Conservation (phyloP, 208 protist species). For the Acanthamoeba triangularis region DNA sequence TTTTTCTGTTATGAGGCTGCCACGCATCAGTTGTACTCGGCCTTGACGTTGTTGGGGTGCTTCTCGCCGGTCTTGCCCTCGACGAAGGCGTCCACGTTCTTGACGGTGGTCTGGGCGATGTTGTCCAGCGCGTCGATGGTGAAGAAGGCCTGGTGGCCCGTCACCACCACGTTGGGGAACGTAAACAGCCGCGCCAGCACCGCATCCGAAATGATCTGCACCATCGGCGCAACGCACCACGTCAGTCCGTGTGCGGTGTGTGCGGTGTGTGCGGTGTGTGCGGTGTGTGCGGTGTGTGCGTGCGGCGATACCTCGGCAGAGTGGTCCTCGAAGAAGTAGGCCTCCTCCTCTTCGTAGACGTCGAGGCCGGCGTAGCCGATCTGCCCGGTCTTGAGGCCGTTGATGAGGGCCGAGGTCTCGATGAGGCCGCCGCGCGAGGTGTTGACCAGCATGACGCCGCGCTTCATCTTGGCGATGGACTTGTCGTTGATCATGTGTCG, state of each 20-base stretch:
- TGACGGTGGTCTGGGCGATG: constrained; percentile 82
- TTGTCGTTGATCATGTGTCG: constrained; percentile 90
- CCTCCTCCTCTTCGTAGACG: constrained; percentile 91
- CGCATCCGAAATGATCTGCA: constrained; percentile 73
- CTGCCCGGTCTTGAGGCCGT: constrained; percentile 85
- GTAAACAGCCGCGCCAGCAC: constrained; percentile 77
- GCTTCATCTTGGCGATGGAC: constrained; percentile 89
- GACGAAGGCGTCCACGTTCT: constrained; percentile 78
- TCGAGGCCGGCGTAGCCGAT: constrained; percentile 89
- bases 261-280: too few species aligned
- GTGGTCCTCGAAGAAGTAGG: constrained; percentile 89
- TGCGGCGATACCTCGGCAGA: background rate
- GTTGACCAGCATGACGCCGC: constrained; percentile 91
- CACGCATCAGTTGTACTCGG: background rate
- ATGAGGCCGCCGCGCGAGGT: constrained; percentile 90
- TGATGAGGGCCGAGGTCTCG: constrained; percentile 87
- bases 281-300: too few species aligned
- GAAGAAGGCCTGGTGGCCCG: constrained; percentile 88
- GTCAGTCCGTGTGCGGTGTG: background rate
- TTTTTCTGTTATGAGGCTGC: too few species aligned
- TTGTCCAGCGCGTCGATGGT: constrained; percentile 83
- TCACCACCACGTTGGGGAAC: constrained; percentile 87
- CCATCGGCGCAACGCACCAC: too few species aligned
- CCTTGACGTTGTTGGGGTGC: constrained; percentile 66
- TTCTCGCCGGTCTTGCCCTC: constrained; percentile 63